Evolutionary conservation across 305 asterid genomes (phyloP).

Genomic region (Rubia balearica): DNA sequence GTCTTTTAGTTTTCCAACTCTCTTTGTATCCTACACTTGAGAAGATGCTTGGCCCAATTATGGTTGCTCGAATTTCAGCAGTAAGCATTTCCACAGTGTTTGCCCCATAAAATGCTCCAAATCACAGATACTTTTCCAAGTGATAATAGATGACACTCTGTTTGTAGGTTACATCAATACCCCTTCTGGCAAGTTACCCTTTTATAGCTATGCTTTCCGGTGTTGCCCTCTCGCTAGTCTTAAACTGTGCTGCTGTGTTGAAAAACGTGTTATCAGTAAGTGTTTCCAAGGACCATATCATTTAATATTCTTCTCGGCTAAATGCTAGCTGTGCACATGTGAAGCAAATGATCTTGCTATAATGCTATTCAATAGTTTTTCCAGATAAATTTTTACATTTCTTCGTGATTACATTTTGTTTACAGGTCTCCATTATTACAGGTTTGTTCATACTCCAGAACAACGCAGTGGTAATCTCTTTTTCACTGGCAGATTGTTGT

Average conservation of each 20-base stretch:
- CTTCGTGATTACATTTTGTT: background rate
- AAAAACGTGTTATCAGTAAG: constrained; percentile 69
- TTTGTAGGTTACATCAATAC: constrained; percentile 59
- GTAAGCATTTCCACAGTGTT: constrained; percentile 36
- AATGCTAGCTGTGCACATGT: background rate
- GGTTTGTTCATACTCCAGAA: constrained; percentile 37
- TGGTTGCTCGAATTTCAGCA: constrained; percentile 53
- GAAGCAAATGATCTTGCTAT: background rate
- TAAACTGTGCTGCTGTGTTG: constrained; percentile 60
- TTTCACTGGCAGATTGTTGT: background rate
- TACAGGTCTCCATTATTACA: constrained; percentile 33
- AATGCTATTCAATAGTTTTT: background rate
- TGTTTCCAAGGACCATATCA: background rate
- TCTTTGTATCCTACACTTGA: constrained; percentile 50
- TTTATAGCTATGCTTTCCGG: constrained; percentile 82
- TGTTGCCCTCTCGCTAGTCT: constrained; percentile 35
- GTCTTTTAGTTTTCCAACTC: constrained; percentile 70
- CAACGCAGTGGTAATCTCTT: constrained; percentile 35
- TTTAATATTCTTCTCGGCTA: background rate
- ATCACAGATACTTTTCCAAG: background rate
- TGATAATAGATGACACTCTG: background rate
- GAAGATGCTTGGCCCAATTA: constrained; percentile 60
- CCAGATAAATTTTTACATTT: background rate
- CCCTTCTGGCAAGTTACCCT: constrained; percentile 65
- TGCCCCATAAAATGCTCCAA: background rate